Percentiles rank a stretch among this genome's conserved stretches.
These are phyloP conservation scores for Musa beccarii DNA, from an alignment of 176 grass and related monocot species.

Conservation along the genomic window DNA sequence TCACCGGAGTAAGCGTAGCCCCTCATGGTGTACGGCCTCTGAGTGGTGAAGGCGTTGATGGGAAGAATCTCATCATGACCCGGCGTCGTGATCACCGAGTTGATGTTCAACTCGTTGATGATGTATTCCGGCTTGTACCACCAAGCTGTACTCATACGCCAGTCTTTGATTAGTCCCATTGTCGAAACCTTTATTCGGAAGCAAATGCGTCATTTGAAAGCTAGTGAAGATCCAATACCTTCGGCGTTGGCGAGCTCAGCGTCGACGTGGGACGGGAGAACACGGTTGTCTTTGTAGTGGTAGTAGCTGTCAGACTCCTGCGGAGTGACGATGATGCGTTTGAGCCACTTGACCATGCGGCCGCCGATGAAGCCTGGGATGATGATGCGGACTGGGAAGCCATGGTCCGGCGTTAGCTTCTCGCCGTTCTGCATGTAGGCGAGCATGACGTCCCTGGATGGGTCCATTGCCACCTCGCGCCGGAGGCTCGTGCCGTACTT, in stretches of 20 bases:
- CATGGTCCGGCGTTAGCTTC: constrained; percentile 62
- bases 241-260: constrained; percentile 71
- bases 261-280: constrained; percentile 76
- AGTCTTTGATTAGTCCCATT: background rate
- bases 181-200: background rate
- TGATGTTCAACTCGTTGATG: constrained; percentile 87
- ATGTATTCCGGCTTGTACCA: constrained; percentile 98
- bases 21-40: constrained; percentile 46
- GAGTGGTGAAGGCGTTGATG: constrained; percentile 56
- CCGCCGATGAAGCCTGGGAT: constrained; percentile 68
- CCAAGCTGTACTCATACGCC: constrained; percentile 37
- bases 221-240: constrained; percentile 24
- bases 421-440: constrained; percentile 86
- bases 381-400: constrained; percentile 64
- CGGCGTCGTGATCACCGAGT: constrained; percentile 83
- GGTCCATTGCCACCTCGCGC: constrained; percentile 18
- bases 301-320: constrained; percentile 83
- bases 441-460: constrained; percentile 9
- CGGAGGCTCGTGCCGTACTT: constrained; percentile 21
- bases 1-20: constrained; percentile 85
- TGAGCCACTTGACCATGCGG: constrained; percentile 86
- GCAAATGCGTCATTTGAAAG: too few relatives aligned
- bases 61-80: constrained; percentile 58
- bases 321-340: constrained; percentile 44
- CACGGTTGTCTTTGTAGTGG: constrained; percentile 76